These are phyloP conservation scores for Dalechampia spathulata DNA, from an alignment of 441 rosid species.

Conservation along the genomic window DNA sequence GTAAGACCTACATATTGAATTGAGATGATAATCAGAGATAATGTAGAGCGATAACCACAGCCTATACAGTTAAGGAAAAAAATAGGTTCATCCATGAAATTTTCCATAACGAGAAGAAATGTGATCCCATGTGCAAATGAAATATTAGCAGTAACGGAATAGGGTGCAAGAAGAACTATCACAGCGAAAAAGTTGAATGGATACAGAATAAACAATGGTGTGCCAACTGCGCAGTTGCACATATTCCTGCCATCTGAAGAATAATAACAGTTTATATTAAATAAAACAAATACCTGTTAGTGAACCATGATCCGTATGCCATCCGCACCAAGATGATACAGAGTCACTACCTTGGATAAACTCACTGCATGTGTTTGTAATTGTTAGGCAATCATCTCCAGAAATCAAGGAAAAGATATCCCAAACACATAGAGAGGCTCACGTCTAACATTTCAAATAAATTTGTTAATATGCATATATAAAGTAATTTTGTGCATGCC, in stretches of 20 bases:
- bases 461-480: not conserved
- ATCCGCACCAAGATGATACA: conserved; percentile 93
- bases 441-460: not conserved
- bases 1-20: conserved; percentile 75
- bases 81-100: not conserved
- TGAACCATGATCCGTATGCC: conserved; percentile 96
- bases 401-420: conserved; percentile 6
- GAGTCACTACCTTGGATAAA: conserved; percentile 34
- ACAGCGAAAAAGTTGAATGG: not conserved
- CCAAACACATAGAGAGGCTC: not conserved
- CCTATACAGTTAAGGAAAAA: conserved; percentile 3
- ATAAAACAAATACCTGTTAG: conserved; percentile 49
- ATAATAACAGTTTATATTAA: not conserved
- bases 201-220: not conserved
- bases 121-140: too few species aligned
- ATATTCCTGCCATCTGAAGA: not conserved
- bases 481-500: not conserved
- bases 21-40: conserved; percentile 22
- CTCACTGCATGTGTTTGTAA: conserved; percentile 33
- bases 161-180: conserved; percentile 5
- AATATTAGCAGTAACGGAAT: too few species aligned
- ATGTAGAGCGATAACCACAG: not conserved
- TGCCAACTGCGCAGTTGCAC: not conserved
- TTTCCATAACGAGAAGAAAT: conserved; percentile 1
- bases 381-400: conserved; percentile 12